Evolutionary conservation across 2,329 filamentous ascomycete species (phyloP), one percentile per base, ranked within the genome.

Genomic region (Ophiognomonia clavigignenti-juglandacearum): DNA sequence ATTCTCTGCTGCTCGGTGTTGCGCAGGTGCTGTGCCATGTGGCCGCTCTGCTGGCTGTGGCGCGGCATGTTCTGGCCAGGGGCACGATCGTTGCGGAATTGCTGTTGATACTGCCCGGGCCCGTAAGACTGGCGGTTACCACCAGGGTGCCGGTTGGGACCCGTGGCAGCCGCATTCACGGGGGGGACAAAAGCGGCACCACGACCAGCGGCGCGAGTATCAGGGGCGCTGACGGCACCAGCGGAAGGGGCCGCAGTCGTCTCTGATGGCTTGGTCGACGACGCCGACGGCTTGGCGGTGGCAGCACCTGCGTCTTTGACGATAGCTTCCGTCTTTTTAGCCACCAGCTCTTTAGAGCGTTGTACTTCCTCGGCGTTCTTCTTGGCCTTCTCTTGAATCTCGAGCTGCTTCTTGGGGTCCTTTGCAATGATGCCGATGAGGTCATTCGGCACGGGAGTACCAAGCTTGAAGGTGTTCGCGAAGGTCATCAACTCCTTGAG

Each of bases 401-500:
- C 83, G 59, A 90, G 83, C 67, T 97, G 93, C 70, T 96, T 98
- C 38, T 74, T 78, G n/a, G 90, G 90, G 62, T 98, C 93, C 64
- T 97, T 98, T 49, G 93, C 92, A 51, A 98, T 85, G 56, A 98
- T 98, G 2, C 88, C 85, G 23, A 98, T 90, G 29, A 98, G 70
- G 65, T 98, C 93, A 43, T 80, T 83, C 1, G 93, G 93, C 10
- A 98, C 90, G 6, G 91, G 90, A 3, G 92, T 96, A 41, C 87
- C 85, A 16, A 98, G 78, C 69, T 97, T 97, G 75, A 98, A 98
- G 62, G 80, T 93, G 56, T 84, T 80, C 1, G 93, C 89, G 65
- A 98, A 98, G 61, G 92, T 96, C 74, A 93, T 95, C 48, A 98
- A 70, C 67, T 98, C 93, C 50, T 88, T 95, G 52, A 98, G 67